Percentiles rank a stretch among this genome's conserved stretches.
Conservation (phyloP, 1,284 basidiomycete species). For the Ustilago sp. region DNA sequence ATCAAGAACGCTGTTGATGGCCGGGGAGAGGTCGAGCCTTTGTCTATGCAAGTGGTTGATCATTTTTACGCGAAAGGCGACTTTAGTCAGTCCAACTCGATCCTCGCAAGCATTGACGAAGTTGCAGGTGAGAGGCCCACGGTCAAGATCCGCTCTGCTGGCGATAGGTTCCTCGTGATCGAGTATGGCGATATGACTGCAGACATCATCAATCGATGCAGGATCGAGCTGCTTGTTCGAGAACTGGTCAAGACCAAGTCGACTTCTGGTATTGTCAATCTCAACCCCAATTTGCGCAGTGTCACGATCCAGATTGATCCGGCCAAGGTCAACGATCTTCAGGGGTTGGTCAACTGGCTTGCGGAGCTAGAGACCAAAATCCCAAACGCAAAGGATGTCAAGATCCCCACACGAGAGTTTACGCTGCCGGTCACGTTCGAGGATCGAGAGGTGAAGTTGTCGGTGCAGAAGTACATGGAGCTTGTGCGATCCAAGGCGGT, state of each 20-base stretch:
- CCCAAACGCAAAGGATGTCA: conserved; percentile 71
- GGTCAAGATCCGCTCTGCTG: conserved; percentile 34
- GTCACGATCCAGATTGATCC: conserved; percentile 74
- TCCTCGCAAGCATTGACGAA: conserved; percentile 17
- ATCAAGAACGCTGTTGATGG: conserved; percentile 2
- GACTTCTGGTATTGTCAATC: conserved; percentile 68
- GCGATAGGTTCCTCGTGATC: conserved; percentile 29
- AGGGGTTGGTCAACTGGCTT: conserved; percentile 71
- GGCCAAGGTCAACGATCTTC: conserved; percentile 70
- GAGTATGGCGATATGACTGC: conserved; percentile 43
- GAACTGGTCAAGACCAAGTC: conserved; percentile 66
- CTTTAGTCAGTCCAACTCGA: conserved; percentile 11
- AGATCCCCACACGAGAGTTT: conserved; percentile 35
- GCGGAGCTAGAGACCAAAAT: conserved; percentile 71
- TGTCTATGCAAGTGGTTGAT: conserved; percentile 9
- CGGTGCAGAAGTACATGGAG: conserved; percentile 75
- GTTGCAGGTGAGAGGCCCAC: conserved; percentile 16
- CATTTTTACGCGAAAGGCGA: conserved; percentile 12
- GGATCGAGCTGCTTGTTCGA: conserved; percentile 71
- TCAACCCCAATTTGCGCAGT: conserved; percentile 31
- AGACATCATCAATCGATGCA: conserved; percentile 72
- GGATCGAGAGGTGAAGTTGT: conserved; percentile 75
- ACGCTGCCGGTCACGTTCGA: conserved; percentile 76
- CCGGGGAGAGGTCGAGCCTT: conserved; percentile 9
- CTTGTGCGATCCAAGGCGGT: conserved; percentile 75